Base-by-base conservation (phyloP, 306 rosid genomes). In the Hippophae tibetana region DNA sequence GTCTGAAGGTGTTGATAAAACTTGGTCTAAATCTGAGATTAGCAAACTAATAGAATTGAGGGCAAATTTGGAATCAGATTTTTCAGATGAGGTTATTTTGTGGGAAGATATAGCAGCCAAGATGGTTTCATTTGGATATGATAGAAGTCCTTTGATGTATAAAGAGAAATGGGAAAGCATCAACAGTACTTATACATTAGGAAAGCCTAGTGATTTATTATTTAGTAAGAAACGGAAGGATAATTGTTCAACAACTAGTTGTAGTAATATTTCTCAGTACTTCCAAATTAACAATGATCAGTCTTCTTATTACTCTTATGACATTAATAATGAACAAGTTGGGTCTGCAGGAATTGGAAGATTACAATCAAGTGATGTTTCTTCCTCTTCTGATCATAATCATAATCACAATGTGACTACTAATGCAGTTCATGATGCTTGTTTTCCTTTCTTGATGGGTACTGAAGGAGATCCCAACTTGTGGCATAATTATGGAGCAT, bases 371-470 rank as follows among this genome's bases (percentile, higher is more conserved):
- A 8, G 8, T 12, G 13, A 49, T 49, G 41, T 12, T 9, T 74
- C 69, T 52, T 81, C 65, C 65, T 73, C 74, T 67, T 71, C 82
- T 72, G 76, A 85, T 27, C 77, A 80, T 76, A 66, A 77, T 23
- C 26, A 40, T 46, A 70, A 82, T 75, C 71, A 85, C 43, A 81
- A 86, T 66, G 81, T 72, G 40, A 31, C 4, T 31, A 77, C 75
- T 6, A 76, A 71, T 60, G 72, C 62, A 42, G 77, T 66, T 69
- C 76, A 72, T 0, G 86, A 86, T 6, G 71, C 63, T 40, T 84
- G 95, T 50, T 87, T 79, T 71, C 87, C 90, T 2, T 90, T 90
- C 72, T 67, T 90, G 72, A 78, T 90, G 78, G 76, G 70, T 31
- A 4, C 38, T 11, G 89, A 81, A 43, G 85, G 84, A 60, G 11